Base-by-base conservation (phyloP, 805 yeast species). In the Metschnikowia chrysomelidarum region DNA sequence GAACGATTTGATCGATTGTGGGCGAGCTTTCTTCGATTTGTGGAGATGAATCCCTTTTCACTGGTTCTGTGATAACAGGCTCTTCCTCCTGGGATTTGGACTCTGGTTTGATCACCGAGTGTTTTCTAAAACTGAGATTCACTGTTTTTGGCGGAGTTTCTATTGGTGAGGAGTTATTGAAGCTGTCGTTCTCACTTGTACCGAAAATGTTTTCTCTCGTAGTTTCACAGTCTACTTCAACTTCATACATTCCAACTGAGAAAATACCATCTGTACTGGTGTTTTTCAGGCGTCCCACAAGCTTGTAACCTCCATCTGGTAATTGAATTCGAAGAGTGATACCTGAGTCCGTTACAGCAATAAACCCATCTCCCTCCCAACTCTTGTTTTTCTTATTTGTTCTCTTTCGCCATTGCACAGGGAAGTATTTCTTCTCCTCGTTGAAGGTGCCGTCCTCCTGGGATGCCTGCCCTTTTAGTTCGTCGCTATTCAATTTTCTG, bases 281-380 rank as follows among this genome's bases (percentile, higher is more conserved):
- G 29, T 23, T 45, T 30, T 24, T 39, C 7, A 39, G 36, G 28
- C 50, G 33, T 8, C 43, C 45, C 14, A 38, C 47, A 10, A 47
- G 27, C 13, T 65, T 30, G 34, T 47, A 50, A 31, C 48, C 53
- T 9, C 40, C 48, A 32, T 51, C 51, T 15, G 49, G 47, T 12
- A 56, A 50, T 16, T 54, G 50, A 9, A 51, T 45, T 29, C 64
- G 57, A 12, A 70, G 50, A 10, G 57, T 48, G 0, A 60, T 29
- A 0, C 55, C 50, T 2, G 50, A 36, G 1, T 48, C 43, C n/a
- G 58, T 51, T 2, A 70, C 53, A 0, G 60, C 48, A 11, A 82
- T 62, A 21, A 62, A 59, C 0, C 96, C 98, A 61, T 93, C 98
- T 2, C 95, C 95, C 36, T 87, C 94, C 98, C 98, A 93, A 0